Evolutionary conservation across 2,329 filamentous ascomycete species (phyloP), one percentile per base, ranked within the genome.

Genomic region (Cladophialophora exuberans): DNA sequence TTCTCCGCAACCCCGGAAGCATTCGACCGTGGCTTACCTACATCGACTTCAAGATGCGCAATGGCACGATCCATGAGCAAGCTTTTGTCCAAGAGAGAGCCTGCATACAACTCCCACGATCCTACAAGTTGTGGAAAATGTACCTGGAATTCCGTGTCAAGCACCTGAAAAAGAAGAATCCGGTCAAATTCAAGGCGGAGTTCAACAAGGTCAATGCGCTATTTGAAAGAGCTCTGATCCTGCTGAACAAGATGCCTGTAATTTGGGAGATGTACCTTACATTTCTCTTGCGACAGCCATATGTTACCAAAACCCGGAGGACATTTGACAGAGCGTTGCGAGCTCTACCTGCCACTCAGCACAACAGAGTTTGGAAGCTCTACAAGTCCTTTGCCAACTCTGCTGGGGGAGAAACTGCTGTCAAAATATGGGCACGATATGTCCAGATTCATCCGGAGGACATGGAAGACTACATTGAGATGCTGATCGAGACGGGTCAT

Each of bases 81-180:
- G 89, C 91, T 47, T 88, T 87, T 69, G 83, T 91, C 31, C 88
- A 97, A 76, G 94, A 97, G 75, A 85, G 94, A 68, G 93, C 94
- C 54, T 97, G 93, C 72, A 80, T 83, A 61, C 88, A 95, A 66
- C 82, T 99, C 41, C 94, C 94, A 45, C 84, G 94, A 64, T 97
- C 93, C 23, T 99, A 96, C 78, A 99, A 99, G 77, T 80, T 99
- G 44, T 99, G 94, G 94, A 97, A 96, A 76, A 85, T 96, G 84
- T 99, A 97, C 73, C 84, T 99, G 62, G 83, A 85, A 62, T 88
- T 97, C 64, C 85, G 94, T 65, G 85, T 83, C 52, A 89, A 88
- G 65, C 91, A 96, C 72, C 80, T 96, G 57, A 79, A 84, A 58
- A 88, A 86, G 68, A 84, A 93, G 64, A 97, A 96, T 70, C 85